These are phyloP conservation scores for Crithidia brevicula DNA, from an alignment of 208 protist species.

Conservation along the genomic window DNA sequence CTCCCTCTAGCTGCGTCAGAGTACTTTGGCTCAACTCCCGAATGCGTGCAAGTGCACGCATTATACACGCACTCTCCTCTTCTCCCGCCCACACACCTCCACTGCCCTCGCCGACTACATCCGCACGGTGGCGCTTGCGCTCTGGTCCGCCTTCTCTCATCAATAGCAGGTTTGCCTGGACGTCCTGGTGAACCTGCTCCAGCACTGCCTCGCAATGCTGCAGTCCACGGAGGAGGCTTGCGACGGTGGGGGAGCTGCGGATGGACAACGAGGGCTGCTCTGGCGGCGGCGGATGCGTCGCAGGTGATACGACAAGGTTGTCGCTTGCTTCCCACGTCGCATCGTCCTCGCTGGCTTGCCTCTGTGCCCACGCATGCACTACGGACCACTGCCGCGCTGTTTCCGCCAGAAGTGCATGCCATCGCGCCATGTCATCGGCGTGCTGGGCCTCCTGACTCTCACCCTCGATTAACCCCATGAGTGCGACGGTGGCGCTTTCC, in stretches of 20 bases:
- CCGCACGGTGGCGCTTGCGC: constrained; percentile 22
- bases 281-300: too few species aligned
- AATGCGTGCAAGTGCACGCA: constrained; percentile 16
- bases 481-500: constrained; percentile 32
- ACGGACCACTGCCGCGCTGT: not conserved
- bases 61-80: not conserved
- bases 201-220: constrained; percentile 23
- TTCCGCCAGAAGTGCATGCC: not conserved
- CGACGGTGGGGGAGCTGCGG: not conserved
- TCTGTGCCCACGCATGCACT: not conserved
- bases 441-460: constrained; percentile 5
- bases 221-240: constrained; percentile 11
- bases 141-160: not conserved
- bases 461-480: constrained; percentile 48
- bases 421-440: not conserved
- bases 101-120: not conserved
- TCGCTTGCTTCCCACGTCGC: not conserved
- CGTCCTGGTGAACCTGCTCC: constrained; percentile 6
- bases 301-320: too few species aligned
- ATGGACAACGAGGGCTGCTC: not conserved
- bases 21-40: constrained; percentile 10
- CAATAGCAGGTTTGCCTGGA: not conserved
- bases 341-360: not conserved
- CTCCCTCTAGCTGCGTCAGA: not conserved
- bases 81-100: not conserved